A percentile compares a stretch with the other conserved stretches of the same genome.
Evolutionary conservation across 768 basidiomycete genomes (phyloP).

Genomic region (Suillus discolor): DNA sequence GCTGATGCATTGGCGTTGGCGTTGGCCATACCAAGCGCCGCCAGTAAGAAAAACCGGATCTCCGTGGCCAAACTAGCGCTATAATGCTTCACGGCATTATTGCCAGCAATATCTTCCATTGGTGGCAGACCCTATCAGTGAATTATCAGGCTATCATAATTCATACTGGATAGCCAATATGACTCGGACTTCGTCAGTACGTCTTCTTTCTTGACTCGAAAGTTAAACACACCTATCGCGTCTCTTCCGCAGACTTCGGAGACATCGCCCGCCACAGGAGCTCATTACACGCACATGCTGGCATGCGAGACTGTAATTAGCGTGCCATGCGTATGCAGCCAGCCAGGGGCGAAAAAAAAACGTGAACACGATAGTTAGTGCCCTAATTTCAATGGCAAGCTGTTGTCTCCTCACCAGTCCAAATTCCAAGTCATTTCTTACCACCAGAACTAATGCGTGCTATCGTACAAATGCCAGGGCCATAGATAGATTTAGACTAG

Average conservation of each 20-base stretch:
- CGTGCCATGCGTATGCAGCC: neutral
- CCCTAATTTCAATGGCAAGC: neutral
- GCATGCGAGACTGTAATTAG: neutral
- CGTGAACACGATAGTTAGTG: neutral
- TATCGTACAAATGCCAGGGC: too few relatives aligned
- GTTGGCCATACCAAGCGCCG: neutral
- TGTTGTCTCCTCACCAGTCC: neutral
- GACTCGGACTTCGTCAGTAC: neutral
- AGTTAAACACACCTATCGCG: neutral
- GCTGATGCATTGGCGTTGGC: neutral
- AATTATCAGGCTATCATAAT: neutral
- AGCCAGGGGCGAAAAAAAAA: neutral
- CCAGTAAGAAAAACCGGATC: neutral
- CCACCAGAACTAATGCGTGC: neutral
- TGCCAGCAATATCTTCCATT: neutral
- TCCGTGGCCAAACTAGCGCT: neutral
- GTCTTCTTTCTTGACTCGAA: neutral
- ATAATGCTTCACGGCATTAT: neutral
- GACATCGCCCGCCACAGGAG: neutral
- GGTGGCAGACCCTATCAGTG: neutral
- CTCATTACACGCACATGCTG: neutral
- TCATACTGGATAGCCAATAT: neutral
- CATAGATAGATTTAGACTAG: neutral
- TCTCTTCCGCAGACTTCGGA: neutral
- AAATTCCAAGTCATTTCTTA: neutral